Evolutionary conservation across 352 stramenopile genomes (phyloP).

Genomic region (Blastocystis sp.): DNA sequence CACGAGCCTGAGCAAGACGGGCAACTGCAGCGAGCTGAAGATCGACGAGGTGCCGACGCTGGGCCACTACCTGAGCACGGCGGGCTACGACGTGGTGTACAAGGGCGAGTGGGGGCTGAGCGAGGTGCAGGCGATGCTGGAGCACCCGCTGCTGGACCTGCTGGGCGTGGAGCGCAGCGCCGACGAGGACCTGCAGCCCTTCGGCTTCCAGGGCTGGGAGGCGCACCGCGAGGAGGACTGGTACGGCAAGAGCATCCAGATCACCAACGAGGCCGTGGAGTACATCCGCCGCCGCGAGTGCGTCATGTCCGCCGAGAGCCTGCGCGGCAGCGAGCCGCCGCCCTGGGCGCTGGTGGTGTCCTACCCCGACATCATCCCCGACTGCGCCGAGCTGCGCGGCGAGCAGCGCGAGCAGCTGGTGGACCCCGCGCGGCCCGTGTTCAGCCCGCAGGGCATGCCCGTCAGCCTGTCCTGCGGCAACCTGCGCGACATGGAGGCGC

Average conservation of each 20-base stretch:
- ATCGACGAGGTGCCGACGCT: constrained; percentile 58
- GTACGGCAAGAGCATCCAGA: constrained; percentile 36
- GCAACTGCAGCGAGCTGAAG: constrained; percentile 28
- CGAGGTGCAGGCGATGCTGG: constrained; percentile 51
- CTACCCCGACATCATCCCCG: constrained; percentile 44
- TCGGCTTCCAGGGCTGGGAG: constrained; percentile 56
- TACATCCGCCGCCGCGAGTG: constrained; percentile 32
- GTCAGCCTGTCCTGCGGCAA: constrained; percentile 18
- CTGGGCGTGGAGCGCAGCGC: constrained; percentile 45
- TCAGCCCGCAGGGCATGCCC: neutral
- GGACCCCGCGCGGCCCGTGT: neutral
- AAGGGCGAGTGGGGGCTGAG: constrained; percentile 66
- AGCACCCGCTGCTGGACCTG: constrained; percentile 43
- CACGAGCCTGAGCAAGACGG: constrained; percentile 24
- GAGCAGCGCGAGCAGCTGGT: neutral
- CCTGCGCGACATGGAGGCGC: neutral
- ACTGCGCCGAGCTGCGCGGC: neutral
- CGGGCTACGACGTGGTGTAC: constrained; percentile 63
- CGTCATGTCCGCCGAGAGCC: constrained; percentile 26
- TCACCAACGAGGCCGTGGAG: constrained; percentile 47
- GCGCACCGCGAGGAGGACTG: constrained; percentile 19
- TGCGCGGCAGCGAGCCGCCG: constrained; percentile 39
- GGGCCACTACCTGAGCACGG: constrained; percentile 47
- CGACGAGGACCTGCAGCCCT: constrained; percentile 54
- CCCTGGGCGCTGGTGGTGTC: constrained; percentile 59